phyloP scores from a whole-genome alignment of 108 stramenopile species.

The Pseudonitzschia pungens region DNA sequence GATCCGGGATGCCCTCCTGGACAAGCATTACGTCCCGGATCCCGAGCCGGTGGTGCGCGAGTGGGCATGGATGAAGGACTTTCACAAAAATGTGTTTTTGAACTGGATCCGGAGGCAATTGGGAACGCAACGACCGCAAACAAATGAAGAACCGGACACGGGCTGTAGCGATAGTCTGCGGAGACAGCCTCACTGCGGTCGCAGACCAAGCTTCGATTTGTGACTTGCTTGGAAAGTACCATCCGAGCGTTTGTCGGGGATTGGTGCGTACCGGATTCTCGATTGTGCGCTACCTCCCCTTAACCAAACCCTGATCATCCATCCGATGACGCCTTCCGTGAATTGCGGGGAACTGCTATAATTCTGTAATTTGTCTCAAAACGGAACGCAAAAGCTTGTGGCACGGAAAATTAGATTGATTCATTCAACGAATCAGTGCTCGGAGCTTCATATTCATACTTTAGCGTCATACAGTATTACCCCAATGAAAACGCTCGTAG shows the following conservation, averaged over 20 bases:
- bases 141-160: not conserved
- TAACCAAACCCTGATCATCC: no score
- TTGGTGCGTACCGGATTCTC: not conserved
- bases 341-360: no score
- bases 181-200: not conserved
- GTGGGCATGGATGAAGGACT: slow-evolving; percentile 2
- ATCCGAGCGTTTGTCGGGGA: not conserved
- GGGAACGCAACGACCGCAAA: not conserved
- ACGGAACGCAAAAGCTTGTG: no score
- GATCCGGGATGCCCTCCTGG: not conserved
- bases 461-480: no score
- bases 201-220: not conserved
- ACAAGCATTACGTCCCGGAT: not conserved
- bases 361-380: no score
- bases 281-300: no score
- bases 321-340: no score
- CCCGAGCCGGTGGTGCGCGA: not conserved
- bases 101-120: not conserved
- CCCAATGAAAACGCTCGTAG: no score
- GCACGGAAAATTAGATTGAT: no score
- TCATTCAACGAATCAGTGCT: no score
- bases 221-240: not conserved
- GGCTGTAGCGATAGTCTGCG: not conserved
- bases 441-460: no score
- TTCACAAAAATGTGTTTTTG: not conserved